Base-by-base conservation (phyloP, 768 basidiomycete species). In the Agaricus subrufescens region DNA sequence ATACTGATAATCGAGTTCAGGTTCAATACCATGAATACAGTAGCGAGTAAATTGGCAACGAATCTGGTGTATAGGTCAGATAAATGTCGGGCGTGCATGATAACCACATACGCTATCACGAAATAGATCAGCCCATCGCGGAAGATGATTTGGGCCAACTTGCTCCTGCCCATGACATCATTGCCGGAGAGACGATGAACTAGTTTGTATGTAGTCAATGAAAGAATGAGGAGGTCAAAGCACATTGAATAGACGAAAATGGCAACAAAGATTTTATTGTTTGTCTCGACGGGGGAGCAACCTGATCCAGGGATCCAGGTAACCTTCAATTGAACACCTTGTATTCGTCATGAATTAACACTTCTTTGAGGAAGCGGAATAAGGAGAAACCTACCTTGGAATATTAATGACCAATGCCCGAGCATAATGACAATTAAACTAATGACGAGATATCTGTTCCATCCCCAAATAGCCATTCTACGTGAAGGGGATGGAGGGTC, bases 201-300 rank as follows among this genome's bases (percentile, higher is more conserved):
- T 25, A 89, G 76, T 64, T 85, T 88, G 68, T 79, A 82, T 11
- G 76, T 79, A 38, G 80, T 87, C 60, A 89, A 68, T 26, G 72
- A 57, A 45, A 89, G 74, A 39, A 88, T 84, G 29, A 78, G 56
- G 23, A 86, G 70, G 65, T 89, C 88, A 64, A 89, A 87, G 63
- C 75, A 73, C 88, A 89, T 90, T 30, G 86, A 83, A 61, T 89
- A 89, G 31, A 88, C 84, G 67, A 88, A 89, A 3, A 84, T 84
- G 2, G 84, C 82, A 4, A 85, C 83, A 31, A 89, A 76, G 50
- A 87, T 69, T 8, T 66, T 81, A 66, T 82, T 89, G 64, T 85
- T 80, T 6, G 86, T 85, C 30, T 77, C 63, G 1, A 75, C 73
- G 54, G 89, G 86, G 1, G 72, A 70, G 64, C 87, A 89, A 0